Conservation (phyloP, 345 rosid species). For the Abelmoschus esculentus region DNA sequence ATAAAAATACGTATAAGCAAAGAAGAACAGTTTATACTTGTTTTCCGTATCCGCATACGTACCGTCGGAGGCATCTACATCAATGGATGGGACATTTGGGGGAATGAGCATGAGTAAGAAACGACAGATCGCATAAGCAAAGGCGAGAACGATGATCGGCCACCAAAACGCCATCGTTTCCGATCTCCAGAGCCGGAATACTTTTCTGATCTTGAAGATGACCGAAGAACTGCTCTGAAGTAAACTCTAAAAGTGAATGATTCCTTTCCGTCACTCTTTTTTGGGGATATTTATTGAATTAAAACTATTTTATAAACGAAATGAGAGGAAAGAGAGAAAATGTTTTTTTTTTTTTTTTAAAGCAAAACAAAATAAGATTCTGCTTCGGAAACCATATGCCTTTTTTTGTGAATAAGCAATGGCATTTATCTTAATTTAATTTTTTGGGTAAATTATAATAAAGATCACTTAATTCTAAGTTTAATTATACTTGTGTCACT, state of each 20-base stretch:
- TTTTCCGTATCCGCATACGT: not conserved
- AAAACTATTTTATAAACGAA: too few relatives aligned
- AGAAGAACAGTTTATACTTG: not conserved
- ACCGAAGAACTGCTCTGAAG: not conserved
- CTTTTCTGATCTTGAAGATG: not conserved
- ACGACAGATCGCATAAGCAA: conserved; percentile 86
- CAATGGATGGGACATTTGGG: conserved; percentile 85
- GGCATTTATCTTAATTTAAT: not conserved
- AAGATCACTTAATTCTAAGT: too few relatives aligned
- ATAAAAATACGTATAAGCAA: not conserved
- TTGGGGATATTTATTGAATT: too few relatives aligned
- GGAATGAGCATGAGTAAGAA: conserved; percentile 87
- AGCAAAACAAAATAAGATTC: not conserved
- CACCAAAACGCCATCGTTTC: conserved; percentile 78
- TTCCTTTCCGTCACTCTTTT: too few relatives aligned
- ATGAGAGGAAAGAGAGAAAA: too few relatives aligned
- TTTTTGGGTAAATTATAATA: too few relatives aligned
- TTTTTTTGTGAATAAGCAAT: not conserved
- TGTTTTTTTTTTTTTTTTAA: too few relatives aligned
- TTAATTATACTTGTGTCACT: too few relatives aligned
- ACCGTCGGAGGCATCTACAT: conserved; percentile 95
- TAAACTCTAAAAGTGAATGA: too few relatives aligned
- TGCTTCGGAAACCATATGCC: not conserved
- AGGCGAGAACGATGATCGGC: conserved; percentile 72
- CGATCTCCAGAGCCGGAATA: not conserved